Evolutionary conservation across 495 filamentous ascomycete genomes (phyloP).

Genomic region (Penicillium cataractarum): DNA sequence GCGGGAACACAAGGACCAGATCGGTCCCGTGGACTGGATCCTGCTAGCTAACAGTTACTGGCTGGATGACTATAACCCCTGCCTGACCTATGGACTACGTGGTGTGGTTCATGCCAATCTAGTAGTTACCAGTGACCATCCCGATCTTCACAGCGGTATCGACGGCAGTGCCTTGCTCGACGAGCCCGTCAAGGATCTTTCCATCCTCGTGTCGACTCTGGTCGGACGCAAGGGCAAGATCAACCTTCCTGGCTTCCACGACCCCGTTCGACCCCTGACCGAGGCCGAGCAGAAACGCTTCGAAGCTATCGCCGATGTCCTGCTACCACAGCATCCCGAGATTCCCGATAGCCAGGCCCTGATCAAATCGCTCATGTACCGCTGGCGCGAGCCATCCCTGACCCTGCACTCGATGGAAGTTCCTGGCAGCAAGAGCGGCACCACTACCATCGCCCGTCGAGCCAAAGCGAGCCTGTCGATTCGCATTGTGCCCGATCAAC

Average conservation of each 20-base stretch:
- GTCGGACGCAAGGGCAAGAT: constrained; percentile 65
- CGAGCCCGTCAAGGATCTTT: constrained; percentile 88
- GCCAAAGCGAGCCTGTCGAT: constrained; percentile 87
- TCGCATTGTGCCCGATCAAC: constrained; percentile 90
- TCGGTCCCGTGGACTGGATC: constrained; percentile 91
- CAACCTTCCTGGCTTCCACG: constrained; percentile 78
- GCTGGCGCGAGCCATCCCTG: constrained; percentile 94
- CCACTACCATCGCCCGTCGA: constrained; percentile 83
- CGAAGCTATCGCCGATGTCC: constrained; percentile 74
- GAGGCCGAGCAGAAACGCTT: constrained; percentile 79
- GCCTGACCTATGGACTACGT: constrained; percentile 89
- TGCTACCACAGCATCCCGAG: constrained; percentile 71
- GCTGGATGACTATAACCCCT: constrained; percentile 94
- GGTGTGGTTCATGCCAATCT: constrained; percentile 96
- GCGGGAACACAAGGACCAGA: constrained; percentile 73
- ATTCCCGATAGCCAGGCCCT: constrained; percentile 68
- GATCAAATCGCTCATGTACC: constrained; percentile 79
- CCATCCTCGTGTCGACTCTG: constrained; percentile 75
- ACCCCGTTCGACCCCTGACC: constrained; percentile 75
- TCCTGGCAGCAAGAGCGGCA: constrained; percentile 58
- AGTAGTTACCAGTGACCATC: constrained; percentile 78
- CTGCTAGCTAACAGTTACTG: constrained; percentile 96
- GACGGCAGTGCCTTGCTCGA: constrained; percentile 87
- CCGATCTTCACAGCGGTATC: constrained; percentile 93
- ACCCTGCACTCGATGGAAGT: constrained; percentile 94